Percentiles rank a stretch among this genome's conserved stretches.
Conservation (phyloP, 345 rosid species). For the Lagerstroemia speciosa region DNA sequence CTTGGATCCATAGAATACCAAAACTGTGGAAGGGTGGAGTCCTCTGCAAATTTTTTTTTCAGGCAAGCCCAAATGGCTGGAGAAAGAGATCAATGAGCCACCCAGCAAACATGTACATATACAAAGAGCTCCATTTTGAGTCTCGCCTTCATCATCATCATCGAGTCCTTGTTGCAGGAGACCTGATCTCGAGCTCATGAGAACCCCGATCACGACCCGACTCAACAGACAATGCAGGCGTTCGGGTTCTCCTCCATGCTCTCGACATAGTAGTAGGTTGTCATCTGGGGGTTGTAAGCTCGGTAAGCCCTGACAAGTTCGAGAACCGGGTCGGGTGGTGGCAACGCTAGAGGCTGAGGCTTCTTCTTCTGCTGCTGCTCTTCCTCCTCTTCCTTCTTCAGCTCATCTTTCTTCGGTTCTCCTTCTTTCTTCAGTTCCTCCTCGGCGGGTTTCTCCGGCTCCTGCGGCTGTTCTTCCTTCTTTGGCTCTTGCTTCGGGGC, state of each 20-base stretch:
- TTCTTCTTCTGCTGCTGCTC: conserved; percentile 16
- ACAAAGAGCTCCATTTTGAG: neutral
- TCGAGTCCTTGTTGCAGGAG: neutral
- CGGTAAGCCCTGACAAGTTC: conserved; percentile 5
- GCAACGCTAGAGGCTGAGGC: conserved; percentile 1
- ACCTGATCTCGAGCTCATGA: neutral
- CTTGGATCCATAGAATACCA: neutral
- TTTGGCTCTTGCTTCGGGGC: conserved; percentile 14
- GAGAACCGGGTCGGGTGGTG: conserved; percentile 1
- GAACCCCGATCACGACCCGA: neutral
- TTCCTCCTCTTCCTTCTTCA: conserved; percentile 6
- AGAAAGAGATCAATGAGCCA: neutral
- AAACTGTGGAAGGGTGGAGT: neutral
- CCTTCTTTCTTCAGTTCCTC: conserved; percentile 5
- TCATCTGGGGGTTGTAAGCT: conserved; percentile 4
- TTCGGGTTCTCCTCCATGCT: conserved; percentile 12
- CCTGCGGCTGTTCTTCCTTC: conserved; percentile 23
- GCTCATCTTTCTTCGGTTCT: neutral
- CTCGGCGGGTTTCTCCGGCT: no score
- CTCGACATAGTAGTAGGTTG: conserved; percentile 3
- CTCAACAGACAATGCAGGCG: conserved; percentile 5
- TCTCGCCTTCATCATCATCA: neutral
- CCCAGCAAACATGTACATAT: neutral
- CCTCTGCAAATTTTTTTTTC: neutral
- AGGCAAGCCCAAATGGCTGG: neutral